Percentiles rank a stretch among this genome's conserved stretches.
Evolutionary conservation across 2,329 filamentous ascomycete species (phyloP).

Genomic region (Pyrenophora seminiperda): DNA sequence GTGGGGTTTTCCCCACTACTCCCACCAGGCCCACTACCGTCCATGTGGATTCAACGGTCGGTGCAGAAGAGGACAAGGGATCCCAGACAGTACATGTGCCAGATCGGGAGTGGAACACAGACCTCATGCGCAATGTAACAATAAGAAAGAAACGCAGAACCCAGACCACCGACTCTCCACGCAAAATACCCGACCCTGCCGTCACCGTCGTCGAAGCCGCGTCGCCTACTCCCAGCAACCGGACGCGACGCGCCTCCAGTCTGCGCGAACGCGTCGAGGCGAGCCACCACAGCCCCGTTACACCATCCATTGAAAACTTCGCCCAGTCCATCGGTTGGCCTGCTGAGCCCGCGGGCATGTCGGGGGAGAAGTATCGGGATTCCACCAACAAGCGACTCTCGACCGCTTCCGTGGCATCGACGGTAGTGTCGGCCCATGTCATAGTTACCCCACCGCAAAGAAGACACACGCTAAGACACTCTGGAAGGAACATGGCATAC

Average conservation of each 20-base stretch:
- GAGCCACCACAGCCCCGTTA: conserved; percentile 40
- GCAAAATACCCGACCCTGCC: conserved; percentile 13
- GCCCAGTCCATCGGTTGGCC: conserved; percentile 59
- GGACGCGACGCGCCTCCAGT: conserved; percentile 30
- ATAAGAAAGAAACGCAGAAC: conserved; percentile 44
- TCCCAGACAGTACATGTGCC: conserved; percentile 33
- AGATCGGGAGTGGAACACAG: conserved; percentile 48
- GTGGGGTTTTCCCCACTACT: conserved; percentile 15
- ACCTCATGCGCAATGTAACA: conserved; percentile 51
- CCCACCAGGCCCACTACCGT: conserved; percentile 4
- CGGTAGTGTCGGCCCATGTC: conserved; percentile 61
- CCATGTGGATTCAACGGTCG: conserved; percentile 17
- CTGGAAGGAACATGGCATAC: conserved; percentile 59
- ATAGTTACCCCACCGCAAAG: conserved; percentile 56
- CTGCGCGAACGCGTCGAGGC: conserved; percentile 43
- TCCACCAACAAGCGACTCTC: conserved; percentile 54
- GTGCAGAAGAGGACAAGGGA: conserved; percentile 22
- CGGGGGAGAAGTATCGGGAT: conserved; percentile 31
- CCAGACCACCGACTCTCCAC: conserved; percentile 28
- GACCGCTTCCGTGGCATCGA: conserved; percentile 58
- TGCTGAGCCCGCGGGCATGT: conserved; percentile 39
- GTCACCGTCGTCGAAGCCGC: conserved; percentile 20
- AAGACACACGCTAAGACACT: conserved; percentile 57
- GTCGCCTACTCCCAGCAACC: conserved; percentile 28
- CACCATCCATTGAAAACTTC: conserved; percentile 54